A percentile compares a stretch with the other conserved stretches of the same genome.
Evolutionary conservation across 495 filamentous ascomycete species (phyloP).

Genomic region (Podospora australis): DNA sequence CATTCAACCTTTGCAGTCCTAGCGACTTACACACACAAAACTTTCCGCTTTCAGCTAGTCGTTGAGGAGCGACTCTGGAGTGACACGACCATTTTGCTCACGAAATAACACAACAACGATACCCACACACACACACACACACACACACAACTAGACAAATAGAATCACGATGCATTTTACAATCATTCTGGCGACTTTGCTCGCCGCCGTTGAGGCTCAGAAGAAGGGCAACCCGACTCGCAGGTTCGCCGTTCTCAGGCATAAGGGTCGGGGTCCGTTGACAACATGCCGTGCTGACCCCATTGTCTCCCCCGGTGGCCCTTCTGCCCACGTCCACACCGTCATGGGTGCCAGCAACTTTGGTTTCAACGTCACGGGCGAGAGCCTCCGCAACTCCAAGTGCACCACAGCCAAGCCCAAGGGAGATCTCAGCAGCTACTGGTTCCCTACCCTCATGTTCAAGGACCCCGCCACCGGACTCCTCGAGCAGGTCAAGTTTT

Average conservation of each 20-base stretch:
- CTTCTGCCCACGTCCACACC: conserved; percentile 59
- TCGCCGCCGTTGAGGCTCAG: conserved; percentile 24
- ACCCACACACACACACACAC: no score
- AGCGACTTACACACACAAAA: conserved; percentile 12
- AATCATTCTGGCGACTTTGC: conserved; percentile 17
- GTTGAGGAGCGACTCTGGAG: conserved; percentile 5
- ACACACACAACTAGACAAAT: no score
- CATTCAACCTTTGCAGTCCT: conserved; percentile 13
- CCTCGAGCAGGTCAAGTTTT: conserved; percentile 58
- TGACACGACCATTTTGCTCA: background rate
- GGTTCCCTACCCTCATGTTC: conserved; percentile 66
- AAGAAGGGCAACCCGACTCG: conserved; percentile 27
- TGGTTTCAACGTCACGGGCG: conserved; percentile 53
- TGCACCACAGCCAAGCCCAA: conserved; percentile 63
- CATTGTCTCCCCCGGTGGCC: conserved; percentile 52
- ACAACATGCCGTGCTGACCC: conserved; percentile 58
- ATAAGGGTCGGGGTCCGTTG: conserved; percentile 41
- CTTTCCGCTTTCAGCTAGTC: background rate
- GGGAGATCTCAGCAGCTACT: conserved; percentile 70
- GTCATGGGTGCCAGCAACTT: conserved; percentile 69
- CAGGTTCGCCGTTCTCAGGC: conserved; percentile 42
- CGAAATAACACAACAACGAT: background rate
- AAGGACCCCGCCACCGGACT: conserved; percentile 52
- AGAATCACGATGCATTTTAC: conserved; percentile 19
- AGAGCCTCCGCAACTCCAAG: conserved; percentile 47